These are phyloP conservation scores for Ganoderma multipileum DNA, from an alignment of 1,284 basidiomycete species.

Conservation along the genomic window DNA sequence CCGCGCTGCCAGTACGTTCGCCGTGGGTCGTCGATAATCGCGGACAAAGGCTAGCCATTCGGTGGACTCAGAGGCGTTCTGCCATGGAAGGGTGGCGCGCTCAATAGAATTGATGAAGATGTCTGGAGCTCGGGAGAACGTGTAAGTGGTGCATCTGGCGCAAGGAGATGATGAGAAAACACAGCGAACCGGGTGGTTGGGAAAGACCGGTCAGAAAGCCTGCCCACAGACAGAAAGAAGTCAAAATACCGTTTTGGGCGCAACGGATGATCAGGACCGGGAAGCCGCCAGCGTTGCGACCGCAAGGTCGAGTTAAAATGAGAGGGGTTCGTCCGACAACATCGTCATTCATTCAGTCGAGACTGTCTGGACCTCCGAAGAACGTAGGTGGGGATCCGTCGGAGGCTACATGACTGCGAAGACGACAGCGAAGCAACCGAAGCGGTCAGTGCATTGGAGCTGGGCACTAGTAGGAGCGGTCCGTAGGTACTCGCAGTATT, in stretches of 20 bases:
- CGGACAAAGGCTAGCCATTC: background rate
- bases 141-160: background rate
- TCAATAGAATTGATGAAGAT: background rate
- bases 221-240: slow-evolving; percentile 1
- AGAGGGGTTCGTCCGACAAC: slow-evolving; percentile 9
- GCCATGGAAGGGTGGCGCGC: background rate
- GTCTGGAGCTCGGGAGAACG: background rate
- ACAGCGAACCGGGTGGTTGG: slow-evolving; percentile 11
- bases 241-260: slow-evolving; percentile 1
- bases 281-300: slow-evolving; percentile 3
- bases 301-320: slow-evolving; percentile 8
- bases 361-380: background rate
- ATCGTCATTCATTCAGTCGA: slow-evolving; percentile 11
- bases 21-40: background rate
- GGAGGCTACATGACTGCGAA: slow-evolving; percentile 1
- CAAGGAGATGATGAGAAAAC: background rate
- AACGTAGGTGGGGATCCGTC: background rate
- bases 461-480: background rate
- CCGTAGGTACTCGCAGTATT: background rate
- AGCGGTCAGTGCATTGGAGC: background rate
- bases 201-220: background rate
- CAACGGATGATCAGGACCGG: slow-evolving; percentile 12
- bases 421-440: background rate
- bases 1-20: background rate
- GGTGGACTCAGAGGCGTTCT: background rate